Conservation (phyloP, 306 rosid species). For the Pueraria montana region DNA sequence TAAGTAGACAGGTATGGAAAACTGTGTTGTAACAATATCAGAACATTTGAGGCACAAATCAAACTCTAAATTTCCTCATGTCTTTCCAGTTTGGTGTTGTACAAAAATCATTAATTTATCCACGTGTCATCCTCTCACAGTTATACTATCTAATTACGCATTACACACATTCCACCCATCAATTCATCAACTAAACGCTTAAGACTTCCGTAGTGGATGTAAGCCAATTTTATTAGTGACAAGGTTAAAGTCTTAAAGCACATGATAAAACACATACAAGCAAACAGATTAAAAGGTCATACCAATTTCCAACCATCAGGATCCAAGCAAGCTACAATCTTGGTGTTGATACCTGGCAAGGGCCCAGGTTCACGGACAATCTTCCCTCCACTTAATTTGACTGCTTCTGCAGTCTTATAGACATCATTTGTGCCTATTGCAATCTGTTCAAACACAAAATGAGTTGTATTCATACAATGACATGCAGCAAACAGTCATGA, state of each 20-base stretch:
- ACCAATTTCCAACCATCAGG: constrained; percentile 98
- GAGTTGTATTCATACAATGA: constrained; percentile 33
- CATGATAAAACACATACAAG: constrained; percentile 30
- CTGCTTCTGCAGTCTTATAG: constrained; percentile 89
- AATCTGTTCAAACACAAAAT: constrained; percentile 65
- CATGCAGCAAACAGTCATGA: neutral
- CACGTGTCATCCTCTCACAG: neutral
- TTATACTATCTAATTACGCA: neutral
- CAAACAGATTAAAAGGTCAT: constrained; percentile 44
- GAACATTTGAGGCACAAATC: constrained; percentile 1
- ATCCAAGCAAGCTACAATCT: constrained; percentile 93
- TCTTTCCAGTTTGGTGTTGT: constrained; percentile 5
- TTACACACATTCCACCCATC: constrained; percentile 2
- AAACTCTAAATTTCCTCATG: neutral
- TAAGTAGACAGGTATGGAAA: neutral
- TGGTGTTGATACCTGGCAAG: constrained; percentile 88
- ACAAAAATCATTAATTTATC: constrained; percentile 14
- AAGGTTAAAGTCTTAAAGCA: constrained; percentile 19
- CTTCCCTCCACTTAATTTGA: constrained; percentile 81
- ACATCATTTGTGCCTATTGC: constrained; percentile 94
- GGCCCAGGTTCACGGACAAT: constrained; percentile 94
- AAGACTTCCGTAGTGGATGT: neutral
- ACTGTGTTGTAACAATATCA: neutral
- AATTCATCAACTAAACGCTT: neutral
- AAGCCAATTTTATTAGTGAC: neutral